Evolutionary conservation across 2,329 filamentous ascomycete species (phyloP).

Genomic region (Fusarium praegraminearum): DNA sequence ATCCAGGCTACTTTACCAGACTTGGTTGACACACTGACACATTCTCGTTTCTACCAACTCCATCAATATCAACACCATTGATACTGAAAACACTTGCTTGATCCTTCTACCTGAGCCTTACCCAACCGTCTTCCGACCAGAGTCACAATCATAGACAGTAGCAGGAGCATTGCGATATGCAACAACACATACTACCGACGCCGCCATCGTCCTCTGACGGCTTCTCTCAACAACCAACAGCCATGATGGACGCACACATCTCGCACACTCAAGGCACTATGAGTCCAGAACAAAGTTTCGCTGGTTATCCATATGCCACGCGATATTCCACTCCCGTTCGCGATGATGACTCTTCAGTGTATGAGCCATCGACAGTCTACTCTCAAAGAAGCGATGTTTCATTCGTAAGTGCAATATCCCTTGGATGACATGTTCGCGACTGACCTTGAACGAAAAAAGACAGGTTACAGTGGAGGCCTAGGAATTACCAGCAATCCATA

Average conservation of each 20-base stretch:
- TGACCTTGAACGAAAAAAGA: constrained; percentile 23
- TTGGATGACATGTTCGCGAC: background rate
- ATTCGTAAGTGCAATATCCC: constrained; percentile 33
- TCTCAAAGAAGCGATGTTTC: constrained; percentile 31
- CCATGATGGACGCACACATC: constrained; percentile 33
- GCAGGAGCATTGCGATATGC: constrained; percentile 49
- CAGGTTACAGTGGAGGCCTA: constrained; percentile 21
- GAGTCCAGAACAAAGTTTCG: constrained; percentile 18
- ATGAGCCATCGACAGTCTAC: constrained; percentile 38
- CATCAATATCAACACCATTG: constrained; percentile 7
- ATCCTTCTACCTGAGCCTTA: background rate
- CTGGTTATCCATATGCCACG: constrained; percentile 20
- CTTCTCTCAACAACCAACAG: constrained; percentile 23
- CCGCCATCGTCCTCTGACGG: constrained; percentile 56
- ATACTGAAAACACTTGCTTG: background rate
- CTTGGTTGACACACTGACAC: background rate
- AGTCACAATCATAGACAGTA: constrained; percentile 5
- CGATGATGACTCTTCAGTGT: constrained; percentile 35
- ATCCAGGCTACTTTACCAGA: background rate
- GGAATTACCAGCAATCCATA: constrained; percentile 31
- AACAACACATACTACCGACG: constrained; percentile 57
- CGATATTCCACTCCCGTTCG: constrained; percentile 39
- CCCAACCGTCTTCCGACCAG: background rate
- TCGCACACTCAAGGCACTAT: constrained; percentile 30
- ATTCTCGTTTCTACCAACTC: background rate